Percentiles rank a stretch among this genome's conserved stretches.
phyloP scores from a whole-genome alignment of 2,329 filamentous ascomycete species.

The Pseudogymnoascus sp. region DNA sequence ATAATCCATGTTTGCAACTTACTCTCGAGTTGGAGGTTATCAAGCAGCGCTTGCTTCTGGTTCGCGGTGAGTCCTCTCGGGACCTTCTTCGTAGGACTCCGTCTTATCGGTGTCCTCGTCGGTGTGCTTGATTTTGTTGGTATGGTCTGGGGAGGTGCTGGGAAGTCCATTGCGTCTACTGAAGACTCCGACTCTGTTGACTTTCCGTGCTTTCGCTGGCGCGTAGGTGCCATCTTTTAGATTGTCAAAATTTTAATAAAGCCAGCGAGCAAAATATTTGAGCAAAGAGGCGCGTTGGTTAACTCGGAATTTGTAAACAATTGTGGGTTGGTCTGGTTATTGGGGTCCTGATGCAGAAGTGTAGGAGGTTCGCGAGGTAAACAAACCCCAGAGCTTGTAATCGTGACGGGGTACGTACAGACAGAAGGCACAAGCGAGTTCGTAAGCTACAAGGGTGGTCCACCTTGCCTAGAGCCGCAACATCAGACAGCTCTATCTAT shows the following conservation, averaged over 20 bases:
- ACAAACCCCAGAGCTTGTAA: constrained; percentile 4
- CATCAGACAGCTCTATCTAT: constrained; percentile 9
- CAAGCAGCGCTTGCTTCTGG: constrained; percentile 80
- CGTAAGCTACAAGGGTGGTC: constrained; percentile 7
- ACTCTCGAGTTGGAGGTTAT: constrained; percentile 87
- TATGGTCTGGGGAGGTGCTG: constrained; percentile 21
- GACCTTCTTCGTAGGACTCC: constrained; percentile 56
- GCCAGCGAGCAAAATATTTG: background rate
- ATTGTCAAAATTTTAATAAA: constrained; percentile 13
- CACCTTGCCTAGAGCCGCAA: constrained; percentile 3
- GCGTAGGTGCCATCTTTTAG: constrained; percentile 38
- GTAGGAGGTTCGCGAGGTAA: background rate
- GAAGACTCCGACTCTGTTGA: constrained; percentile 28
- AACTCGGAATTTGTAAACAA: background rate
- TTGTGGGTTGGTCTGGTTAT: background rate
- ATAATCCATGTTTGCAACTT: constrained; percentile 28
- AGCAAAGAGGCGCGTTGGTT: background rate
- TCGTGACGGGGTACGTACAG: background rate
- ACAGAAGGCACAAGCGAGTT: constrained; percentile 7
- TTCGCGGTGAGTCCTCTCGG: constrained; percentile 52
- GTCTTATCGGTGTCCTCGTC: constrained; percentile 31
- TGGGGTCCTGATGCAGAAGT: background rate
- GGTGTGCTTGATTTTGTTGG: constrained; percentile 32
- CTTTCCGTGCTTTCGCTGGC: constrained; percentile 37
- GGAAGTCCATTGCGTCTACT: constrained; percentile 22